phyloP scores from a whole-genome alignment of 2,329 filamentous ascomycete genomes.

The Chaetomium olivaceum region DNA sequence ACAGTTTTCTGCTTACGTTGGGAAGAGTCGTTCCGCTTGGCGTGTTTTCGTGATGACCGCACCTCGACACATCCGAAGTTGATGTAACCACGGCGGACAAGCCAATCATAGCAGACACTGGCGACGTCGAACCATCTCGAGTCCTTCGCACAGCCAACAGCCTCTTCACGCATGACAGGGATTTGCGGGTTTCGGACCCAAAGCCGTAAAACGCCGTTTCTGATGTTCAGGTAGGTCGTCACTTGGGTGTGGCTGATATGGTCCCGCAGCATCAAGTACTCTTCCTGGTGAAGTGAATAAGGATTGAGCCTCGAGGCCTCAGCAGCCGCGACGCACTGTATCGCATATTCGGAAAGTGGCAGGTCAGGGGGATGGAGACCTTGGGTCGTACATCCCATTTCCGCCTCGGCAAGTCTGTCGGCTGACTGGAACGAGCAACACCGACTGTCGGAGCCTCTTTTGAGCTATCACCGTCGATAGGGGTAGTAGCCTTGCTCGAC shows the following conservation, averaged over 20 bases:
- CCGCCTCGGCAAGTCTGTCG: constrained; percentile 34
- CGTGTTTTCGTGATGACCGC: constrained; percentile 50
- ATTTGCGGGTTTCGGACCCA: constrained; percentile 88
- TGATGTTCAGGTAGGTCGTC: constrained; percentile 92
- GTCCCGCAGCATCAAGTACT: constrained; percentile 76
- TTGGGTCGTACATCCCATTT: constrained; percentile 67
- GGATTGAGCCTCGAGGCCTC: constrained; percentile 88
- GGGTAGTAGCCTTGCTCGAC: constrained; percentile 66
- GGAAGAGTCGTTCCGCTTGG: constrained; percentile 41
- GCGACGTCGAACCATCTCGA: constrained; percentile 86
- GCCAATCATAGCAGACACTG: constrained; percentile 87
- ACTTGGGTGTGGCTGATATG: constrained; percentile 87
- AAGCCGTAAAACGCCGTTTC: constrained; percentile 87
- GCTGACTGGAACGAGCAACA: constrained; percentile 20
- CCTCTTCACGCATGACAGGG: constrained; percentile 78
- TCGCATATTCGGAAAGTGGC: constrained; percentile 75
- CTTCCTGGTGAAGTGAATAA: constrained; percentile 80
- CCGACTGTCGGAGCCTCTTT: constrained; percentile 36
- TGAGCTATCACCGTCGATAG: constrained; percentile 49
- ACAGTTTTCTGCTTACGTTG: constrained; percentile 66
- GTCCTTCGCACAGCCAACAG: constrained; percentile 86
- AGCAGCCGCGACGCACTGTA: constrained; percentile 85
- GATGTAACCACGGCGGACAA: constrained; percentile 87
- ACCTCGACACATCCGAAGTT: constrained; percentile 91
- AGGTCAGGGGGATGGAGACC: constrained; percentile 82